These are phyloP conservation scores for Pythium angustatum DNA, from an alignment of 352 stramenopile genomes.

Conservation along the genomic window DNA sequence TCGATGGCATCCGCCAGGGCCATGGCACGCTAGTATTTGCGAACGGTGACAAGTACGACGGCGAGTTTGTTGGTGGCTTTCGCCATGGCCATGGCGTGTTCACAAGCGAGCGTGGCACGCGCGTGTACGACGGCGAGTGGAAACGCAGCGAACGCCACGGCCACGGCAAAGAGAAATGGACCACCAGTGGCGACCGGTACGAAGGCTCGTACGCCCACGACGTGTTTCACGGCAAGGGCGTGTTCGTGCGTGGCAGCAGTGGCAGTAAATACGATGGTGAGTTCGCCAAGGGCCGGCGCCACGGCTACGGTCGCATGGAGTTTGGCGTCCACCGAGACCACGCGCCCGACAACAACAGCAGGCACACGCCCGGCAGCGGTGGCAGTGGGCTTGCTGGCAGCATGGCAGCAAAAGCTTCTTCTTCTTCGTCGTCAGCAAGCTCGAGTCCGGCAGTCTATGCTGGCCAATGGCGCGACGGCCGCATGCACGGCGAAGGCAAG, in stretches of 20 bases:
- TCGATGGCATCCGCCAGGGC: conserved; percentile 57
- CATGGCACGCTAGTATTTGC: conserved; percentile 52
- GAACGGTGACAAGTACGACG: conserved; percentile 69
- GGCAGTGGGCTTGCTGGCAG: not conserved
- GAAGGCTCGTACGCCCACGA: conserved; percentile 65
- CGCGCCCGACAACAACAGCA: not conserved
- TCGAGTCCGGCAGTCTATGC: conserved; percentile 38
- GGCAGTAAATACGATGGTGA: conserved; percentile 62
- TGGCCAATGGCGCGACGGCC: conserved; percentile 57
- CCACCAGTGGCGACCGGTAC: conserved; percentile 54
- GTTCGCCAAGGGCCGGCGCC: conserved; percentile 49
- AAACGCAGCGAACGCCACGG: conserved; percentile 52
- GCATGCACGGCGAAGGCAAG: conserved; percentile 70
- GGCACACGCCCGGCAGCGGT: not conserved
- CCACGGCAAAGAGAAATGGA: conserved; percentile 54
- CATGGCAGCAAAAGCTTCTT: not conserved
- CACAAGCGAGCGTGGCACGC: conserved; percentile 48
- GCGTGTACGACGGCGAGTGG: conserved; percentile 70
- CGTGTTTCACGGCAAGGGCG: conserved; percentile 56
- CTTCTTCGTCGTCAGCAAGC: too few species aligned
- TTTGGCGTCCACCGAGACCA: conserved; percentile 28
- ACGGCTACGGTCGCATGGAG: conserved; percentile 66
- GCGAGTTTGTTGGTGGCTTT: conserved; percentile 62
- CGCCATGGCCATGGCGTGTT: conserved; percentile 57
- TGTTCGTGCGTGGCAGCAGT: conserved; percentile 39